These are phyloP conservation scores for Penicillium sp. DNA, from an alignment of 2,329 filamentous ascomycete genomes.

Conservation along the genomic window DNA sequence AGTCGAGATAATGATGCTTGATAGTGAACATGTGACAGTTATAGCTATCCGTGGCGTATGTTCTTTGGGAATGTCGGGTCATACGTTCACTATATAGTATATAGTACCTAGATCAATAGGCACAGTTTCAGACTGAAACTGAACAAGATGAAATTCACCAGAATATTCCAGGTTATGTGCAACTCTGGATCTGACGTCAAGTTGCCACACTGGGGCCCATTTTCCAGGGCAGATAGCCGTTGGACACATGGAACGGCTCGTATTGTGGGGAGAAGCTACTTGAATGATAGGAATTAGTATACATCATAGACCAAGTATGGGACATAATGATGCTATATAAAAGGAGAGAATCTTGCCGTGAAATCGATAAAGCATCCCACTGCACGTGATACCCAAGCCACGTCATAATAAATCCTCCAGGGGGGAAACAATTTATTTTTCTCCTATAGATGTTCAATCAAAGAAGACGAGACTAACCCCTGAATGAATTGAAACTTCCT, in stretches of 20 bases:
- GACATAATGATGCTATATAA: not conserved
- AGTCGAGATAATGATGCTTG: not conserved
- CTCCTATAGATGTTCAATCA: not conserved
- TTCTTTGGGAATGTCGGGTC: not conserved
- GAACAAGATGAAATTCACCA: not conserved
- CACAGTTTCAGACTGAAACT: not conserved
- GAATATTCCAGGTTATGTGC: not conserved
- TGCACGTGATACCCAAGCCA: slow-evolving; percentile 5
- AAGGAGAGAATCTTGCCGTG: not conserved
- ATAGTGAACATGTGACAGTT: not conserved
- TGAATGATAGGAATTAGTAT: not conserved
- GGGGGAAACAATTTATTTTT: slow-evolving; percentile 1
- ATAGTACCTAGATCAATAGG: not conserved
- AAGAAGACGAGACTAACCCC: not conserved
- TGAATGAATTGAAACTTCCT: not conserved
- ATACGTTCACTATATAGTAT: not conserved
- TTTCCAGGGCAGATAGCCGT: not conserved
- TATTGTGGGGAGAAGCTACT: slow-evolving; percentile 9
- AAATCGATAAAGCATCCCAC: not conserved
- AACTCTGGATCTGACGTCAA: slow-evolving; percentile 23
- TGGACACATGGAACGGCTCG: slow-evolving; percentile 6
- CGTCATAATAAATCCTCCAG: not conserved
- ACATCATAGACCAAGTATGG: not conserved
- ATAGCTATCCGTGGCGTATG: too few relatives aligned
- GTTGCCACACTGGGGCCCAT: slow-evolving; percentile 18